Evolutionary conservation across 73 alveolate species (phyloP), one percentile per base, ranked within the genome.

Genomic region (Tetrahymena borealis): DNA sequence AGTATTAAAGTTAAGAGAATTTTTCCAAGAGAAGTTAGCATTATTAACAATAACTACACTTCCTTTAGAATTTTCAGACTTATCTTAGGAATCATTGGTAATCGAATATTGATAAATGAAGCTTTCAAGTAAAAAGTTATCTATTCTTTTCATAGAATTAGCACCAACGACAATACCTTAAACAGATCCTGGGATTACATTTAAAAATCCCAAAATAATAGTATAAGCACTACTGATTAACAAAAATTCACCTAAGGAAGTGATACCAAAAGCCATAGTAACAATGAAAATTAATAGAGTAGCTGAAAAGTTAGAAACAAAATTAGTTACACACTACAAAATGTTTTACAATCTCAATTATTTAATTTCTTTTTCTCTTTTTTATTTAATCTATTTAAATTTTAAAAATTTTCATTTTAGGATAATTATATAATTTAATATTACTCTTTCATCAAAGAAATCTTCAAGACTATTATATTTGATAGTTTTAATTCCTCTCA

Each of bases 401-500:
- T 5, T 24, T 0, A 60, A 60, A 15, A 24, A 60, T 12, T 24
- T 24, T 60, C 28, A 60, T 0, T 60, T 60, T 60, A n/a, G n/a
- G n/a, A n/a, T n/a, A 20, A 60, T 7, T 60, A 0, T 20, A 0
- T 3, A 6, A 18, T 24, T 24, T 60, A 39, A 40, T 24, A 20
- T 32, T 91, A 91, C 94, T 91, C 94, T 91, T 31, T 60, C 28
- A 33, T 91, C 91, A 20, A 91, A 91, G 42, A 42, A 91, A 1
- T 42, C 40, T 60, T 91, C 94, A 33, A 91, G 90, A 60, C 91
- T 35, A 60, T 91, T 91, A 20, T 60, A 60, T 91, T 91, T 91
- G 7, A 91, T 78, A 38, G 78, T 37, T 33, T 91, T 91, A 36
- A 39, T 90, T 32, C 42, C 78, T 2, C 36, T 42, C 42, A 91